Percentiles rank a stretch among this genome's conserved stretches.
Evolutionary conservation across 2,329 filamentous ascomycete species (phyloP).

Genomic region (Phyllosticta citrichinensis): DNA sequence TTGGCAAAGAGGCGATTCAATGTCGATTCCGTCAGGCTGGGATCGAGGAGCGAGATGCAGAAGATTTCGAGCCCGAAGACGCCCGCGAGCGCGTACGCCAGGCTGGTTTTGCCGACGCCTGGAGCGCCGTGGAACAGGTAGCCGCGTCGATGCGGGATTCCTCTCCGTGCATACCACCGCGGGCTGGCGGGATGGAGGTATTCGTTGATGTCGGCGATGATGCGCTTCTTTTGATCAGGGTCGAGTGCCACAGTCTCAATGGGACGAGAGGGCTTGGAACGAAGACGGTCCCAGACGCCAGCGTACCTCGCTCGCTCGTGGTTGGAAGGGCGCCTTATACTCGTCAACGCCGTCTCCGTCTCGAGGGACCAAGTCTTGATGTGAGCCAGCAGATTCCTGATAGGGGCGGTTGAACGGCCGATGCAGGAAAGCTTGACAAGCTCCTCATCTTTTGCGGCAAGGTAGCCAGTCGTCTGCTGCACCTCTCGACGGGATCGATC

Average conservation of each 20-base stretch:
- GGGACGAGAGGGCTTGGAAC: constrained; percentile 53
- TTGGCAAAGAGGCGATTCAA: constrained; percentile 34
- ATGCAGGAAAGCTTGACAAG: constrained; percentile 36
- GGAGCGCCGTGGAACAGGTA: constrained; percentile 72
- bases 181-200: constrained; percentile 62
- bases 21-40: constrained; percentile 61
- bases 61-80: constrained; percentile 39
- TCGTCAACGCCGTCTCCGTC: constrained; percentile 34
- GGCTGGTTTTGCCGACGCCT: constrained; percentile 60
- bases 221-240: constrained; percentile 51
- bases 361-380: constrained; percentile 36
- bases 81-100: constrained; percentile 31
- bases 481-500: constrained; percentile 25
- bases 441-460: constrained; percentile 27
- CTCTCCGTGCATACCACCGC: constrained; percentile 74
- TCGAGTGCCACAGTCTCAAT: constrained; percentile 71
- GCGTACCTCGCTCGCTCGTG: constrained; percentile 28
- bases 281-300: constrained; percentile 32
- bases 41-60: constrained; percentile 47
- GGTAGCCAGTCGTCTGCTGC: constrained; percentile 15
- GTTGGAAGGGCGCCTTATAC: constrained; percentile 35
- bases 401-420: constrained; percentile 37
- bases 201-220: constrained; percentile 66
- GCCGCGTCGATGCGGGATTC: constrained; percentile 76
- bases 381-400: constrained; percentile 37